These are phyloP conservation scores for Aspergillus haitiensis DNA, from an alignment of 495 filamentous ascomycete species.

Conservation along the genomic window DNA sequence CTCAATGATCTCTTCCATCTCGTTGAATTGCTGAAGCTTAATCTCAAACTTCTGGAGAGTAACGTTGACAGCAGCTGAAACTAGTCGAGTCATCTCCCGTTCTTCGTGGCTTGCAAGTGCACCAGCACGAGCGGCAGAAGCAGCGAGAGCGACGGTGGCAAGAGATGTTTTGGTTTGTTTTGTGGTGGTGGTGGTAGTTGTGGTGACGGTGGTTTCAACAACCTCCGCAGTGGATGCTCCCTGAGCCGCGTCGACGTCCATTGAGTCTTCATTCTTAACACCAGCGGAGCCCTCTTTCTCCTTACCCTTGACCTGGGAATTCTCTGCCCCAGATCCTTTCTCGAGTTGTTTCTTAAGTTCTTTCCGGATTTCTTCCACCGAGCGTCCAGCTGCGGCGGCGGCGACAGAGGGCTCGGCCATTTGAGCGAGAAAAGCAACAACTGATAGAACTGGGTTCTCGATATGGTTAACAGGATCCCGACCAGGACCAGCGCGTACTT, in stretches of 20 bases:
- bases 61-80: constrained; percentile 80
- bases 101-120: constrained; percentile 93
- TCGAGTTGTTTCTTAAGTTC: constrained; percentile 73
- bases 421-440: constrained; percentile 86
- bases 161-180: constrained; percentile 50
- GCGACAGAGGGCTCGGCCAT: constrained; percentile 85
- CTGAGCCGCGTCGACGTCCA: constrained; percentile 61
- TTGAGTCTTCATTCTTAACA: constrained; percentile 64
- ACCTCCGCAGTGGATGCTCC: constrained; percentile 30
- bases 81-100: constrained; percentile 89
- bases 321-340: constrained; percentile 43
- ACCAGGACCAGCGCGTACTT: constrained; percentile 65
- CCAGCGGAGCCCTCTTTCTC: constrained; percentile 50
- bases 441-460: constrained; percentile 94
- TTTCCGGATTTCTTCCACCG: constrained; percentile 78
- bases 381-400: constrained; percentile 82
- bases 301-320: constrained; percentile 50
- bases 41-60: constrained; percentile 81
- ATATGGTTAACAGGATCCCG: constrained; percentile 81
- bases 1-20: constrained; percentile 88
- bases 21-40: constrained; percentile 89
- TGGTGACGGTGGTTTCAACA: constrained; percentile 19
- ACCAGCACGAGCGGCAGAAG: constrained; percentile 79
- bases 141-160: constrained; percentile 77
- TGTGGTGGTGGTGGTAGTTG: constrained; percentile 13